Conservation (phyloP, 2,329 filamentous ascomycete genomes). For the Penicillium hordei region DNA sequence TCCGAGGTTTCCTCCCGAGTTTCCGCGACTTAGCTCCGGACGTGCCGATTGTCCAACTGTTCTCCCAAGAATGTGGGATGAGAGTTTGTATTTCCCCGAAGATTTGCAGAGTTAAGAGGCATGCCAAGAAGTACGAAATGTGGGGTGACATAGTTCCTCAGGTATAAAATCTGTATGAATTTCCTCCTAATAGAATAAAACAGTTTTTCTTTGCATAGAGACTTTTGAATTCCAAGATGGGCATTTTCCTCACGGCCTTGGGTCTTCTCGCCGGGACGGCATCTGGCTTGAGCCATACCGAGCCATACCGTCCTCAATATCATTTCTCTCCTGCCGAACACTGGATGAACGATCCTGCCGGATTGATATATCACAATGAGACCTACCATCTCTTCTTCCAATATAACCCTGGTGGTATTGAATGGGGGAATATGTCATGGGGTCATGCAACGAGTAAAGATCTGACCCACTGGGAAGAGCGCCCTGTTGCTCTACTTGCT, state of each 20-base stretch:
- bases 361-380: constrained; percentile 21
- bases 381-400: constrained; percentile 27
- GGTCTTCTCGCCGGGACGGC: constrained; percentile 11
- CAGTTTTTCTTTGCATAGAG: not conserved
- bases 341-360: constrained; percentile 25
- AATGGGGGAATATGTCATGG: constrained; percentile 29
- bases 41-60: not conserved
- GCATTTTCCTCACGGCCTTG: not conserved
- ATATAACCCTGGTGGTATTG: constrained; percentile 21
- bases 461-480: constrained; percentile 62
- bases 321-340: constrained; percentile 10
- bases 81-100: constrained; percentile 14
- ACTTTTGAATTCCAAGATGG: not conserved
- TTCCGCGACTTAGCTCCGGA: constrained; percentile 11
- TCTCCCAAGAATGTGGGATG: not conserved
- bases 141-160: not conserved
- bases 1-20: constrained; percentile 5
- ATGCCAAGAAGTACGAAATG: not conserved
- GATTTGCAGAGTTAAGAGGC: constrained; percentile 5
- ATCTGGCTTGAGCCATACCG: constrained; percentile 8
- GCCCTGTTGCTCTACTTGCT: constrained; percentile 57
- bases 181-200: not conserved
- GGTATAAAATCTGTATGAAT: constrained; percentile 3
- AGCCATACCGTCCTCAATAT: constrained; percentile 12
- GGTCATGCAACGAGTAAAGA: constrained; percentile 29